Base-by-base conservation (phyloP, 768 basidiomycete genomes). In the Naganishia kalamii region DNA sequence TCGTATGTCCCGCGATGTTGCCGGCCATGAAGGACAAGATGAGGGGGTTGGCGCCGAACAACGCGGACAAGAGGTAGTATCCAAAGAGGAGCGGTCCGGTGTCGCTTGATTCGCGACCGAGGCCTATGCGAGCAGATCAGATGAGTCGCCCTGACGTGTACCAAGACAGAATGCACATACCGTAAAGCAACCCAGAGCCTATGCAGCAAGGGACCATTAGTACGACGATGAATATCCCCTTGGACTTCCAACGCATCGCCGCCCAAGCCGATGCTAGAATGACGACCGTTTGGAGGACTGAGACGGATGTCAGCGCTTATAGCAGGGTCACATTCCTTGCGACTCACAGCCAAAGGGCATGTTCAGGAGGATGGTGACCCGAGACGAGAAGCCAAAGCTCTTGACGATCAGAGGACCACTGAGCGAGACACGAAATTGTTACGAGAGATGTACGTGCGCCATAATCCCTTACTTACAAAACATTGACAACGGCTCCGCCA, bases 331-430 rank as follows among this genome's bases (percentile, higher is more conserved):
- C n/a, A n/a, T n/a, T n/a, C n/a, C n/a, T n/a, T n/a, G n/a, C 4
- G 7, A 44, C 19, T 70, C 47, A 67, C 63, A 13, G 47, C 77
- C 77, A 49, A 74, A 73, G 10, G 72, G 72, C 37, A 71, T 73
- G 66, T 73, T 73, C 54, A 73, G 70, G 11, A 73, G 66, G 15
- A 65, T 60, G 23, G 67, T 65, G 23, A 50, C 57, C 47, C 62
- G 54, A 19, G 64, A 60, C 43, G 62, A 41, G 54, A 54, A 69
- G 2, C 70, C 71, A 46, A 70, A 66, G 32, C 70, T 51, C 10
- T 75, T 75, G 52, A 3, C 17, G 8, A 3, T 81, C 40, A 82
- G 72, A 40, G 81, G 81, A 0, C 82, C 82, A 60, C n/a, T n/a
- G n/a, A n/a, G n/a, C n/a, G n/a, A n/a, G n/a, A n/a, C n/a, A n/a